Evolutionary conservation across 495 filamentous ascomycete genomes (phyloP).

Genomic region (Aspergillus sclerotiicarbonarius): DNA sequence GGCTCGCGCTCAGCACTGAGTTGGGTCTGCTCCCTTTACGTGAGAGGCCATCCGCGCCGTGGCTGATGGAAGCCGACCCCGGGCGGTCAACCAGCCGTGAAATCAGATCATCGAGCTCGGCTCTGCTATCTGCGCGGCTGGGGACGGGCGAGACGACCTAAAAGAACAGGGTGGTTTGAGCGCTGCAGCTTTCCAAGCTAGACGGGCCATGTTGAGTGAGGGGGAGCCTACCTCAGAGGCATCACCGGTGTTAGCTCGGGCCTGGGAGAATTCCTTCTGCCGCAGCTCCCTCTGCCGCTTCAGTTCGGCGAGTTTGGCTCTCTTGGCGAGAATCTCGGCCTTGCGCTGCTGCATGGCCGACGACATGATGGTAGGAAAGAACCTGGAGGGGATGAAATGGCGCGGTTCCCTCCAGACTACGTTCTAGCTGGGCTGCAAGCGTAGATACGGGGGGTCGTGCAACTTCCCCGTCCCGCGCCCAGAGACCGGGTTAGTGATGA

Average conservation of each 20-base stretch:
- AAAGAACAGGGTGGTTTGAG: background rate
- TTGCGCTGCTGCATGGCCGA: slow-evolving; percentile 72
- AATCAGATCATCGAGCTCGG: slow-evolving; percentile 82
- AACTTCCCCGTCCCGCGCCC: slow-evolving; percentile 9
- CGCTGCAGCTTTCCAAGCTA: background rate
- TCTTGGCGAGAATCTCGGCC: slow-evolving; percentile 92
- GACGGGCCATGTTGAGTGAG: background rate
- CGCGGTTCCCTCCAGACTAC: slow-evolving; percentile 9
- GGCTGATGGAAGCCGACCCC: slow-evolving; percentile 67
- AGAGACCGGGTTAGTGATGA: slow-evolving; percentile 30
- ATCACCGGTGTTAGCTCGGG: slow-evolving; percentile 62
- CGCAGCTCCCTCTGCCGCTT: slow-evolving; percentile 86
- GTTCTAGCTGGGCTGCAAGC: background rate
- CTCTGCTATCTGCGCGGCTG: slow-evolving; percentile 64
- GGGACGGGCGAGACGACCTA: slow-evolving; percentile 70
- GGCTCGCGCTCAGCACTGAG: slow-evolving; percentile 74
- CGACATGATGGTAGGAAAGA: slow-evolving; percentile 28
- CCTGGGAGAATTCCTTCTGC: slow-evolving; percentile 65
- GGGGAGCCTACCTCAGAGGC: slow-evolving; percentile 46
- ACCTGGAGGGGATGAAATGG: slow-evolving; percentile 4
- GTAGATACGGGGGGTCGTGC: background rate
- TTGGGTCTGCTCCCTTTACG: slow-evolving; percentile 76
- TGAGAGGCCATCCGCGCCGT: slow-evolving; percentile 61
- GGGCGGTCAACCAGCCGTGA: slow-evolving; percentile 74
- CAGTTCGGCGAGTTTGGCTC: slow-evolving; percentile 91